phyloP scores from a whole-genome alignment of 2,329 filamentous ascomycete species.

The Alternaria consortialis region DNA sequence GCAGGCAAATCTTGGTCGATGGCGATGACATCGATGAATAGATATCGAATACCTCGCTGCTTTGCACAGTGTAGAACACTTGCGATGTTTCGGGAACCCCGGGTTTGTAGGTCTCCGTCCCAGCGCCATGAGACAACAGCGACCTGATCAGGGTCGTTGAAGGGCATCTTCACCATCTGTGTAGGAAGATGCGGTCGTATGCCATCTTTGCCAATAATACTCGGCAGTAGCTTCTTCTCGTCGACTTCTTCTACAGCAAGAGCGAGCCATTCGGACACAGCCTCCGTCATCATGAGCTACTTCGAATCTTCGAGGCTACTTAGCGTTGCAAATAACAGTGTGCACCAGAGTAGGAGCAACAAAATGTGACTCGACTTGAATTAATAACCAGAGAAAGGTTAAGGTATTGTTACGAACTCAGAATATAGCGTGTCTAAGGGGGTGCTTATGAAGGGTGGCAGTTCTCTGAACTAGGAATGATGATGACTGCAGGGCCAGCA shows the following conservation, averaged over 20 bases:
- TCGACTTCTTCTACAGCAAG: neutral
- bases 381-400: neutral
- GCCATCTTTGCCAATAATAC: neutral
- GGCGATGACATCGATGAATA: neutral
- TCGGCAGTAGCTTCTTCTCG: neutral
- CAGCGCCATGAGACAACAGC: neutral
- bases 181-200: neutral
- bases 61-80: neutral
- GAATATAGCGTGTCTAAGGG: accelerated
- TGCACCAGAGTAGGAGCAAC: neutral
- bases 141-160: neutral
- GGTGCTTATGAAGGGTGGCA: neutral
- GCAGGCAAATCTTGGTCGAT: neutral
- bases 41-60: neutral
- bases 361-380: neutral
- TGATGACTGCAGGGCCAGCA: neutral
- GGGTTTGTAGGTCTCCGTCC: neutral
- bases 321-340: neutral
- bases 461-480: neutral
- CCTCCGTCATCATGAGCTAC: neutral
- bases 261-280: neutral
- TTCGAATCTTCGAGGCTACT: neutral
- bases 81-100: neutral
- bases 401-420: neutral
- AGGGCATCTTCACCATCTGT: neutral